Conservation (phyloP, 2,329 filamentous ascomycete species). For the Fusarium sp. region DNA sequence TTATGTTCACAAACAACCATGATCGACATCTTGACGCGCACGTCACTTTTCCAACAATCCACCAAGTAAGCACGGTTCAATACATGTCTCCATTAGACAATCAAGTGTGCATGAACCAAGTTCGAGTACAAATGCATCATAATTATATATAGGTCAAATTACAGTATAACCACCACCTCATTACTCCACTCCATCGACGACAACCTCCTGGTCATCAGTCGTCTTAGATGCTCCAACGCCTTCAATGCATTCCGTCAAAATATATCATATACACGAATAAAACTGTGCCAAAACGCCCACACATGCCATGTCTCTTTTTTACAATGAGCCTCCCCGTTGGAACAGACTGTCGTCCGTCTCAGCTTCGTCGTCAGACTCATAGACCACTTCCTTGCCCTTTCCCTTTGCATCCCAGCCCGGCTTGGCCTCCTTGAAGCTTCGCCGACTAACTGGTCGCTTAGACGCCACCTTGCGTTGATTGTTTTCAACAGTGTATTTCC, state of each 20-base stretch:
- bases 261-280: conserved; percentile 15
- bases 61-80: not conserved
- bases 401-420: conserved; percentile 53
- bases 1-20: not conserved
- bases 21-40: not conserved
- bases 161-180: conserved; percentile 32
- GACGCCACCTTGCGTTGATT: conserved; percentile 45
- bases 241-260: conserved; percentile 33
- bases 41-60: not conserved
- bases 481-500: conserved; percentile 40
- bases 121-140: conserved; percentile 7
- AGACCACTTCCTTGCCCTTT: conserved; percentile 61
- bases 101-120: not conserved
- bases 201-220: conserved; percentile 2
- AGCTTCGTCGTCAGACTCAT: conserved; percentile 52
- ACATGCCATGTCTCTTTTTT: conserved; percentile 17
- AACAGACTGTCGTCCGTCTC: conserved; percentile 47
- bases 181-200: conserved; percentile 33
- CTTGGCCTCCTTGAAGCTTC: conserved; percentile 57
- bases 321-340: conserved; percentile 58
- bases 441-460: conserved; percentile 53
- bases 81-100: not conserved
- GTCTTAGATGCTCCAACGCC: conserved; percentile 31
- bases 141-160: conserved; percentile 23
- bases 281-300: conserved; percentile 29